Evolutionary conservation across 2,329 filamentous ascomycete genomes (phyloP), one percentile per base, ranked within the genome.

Genomic region (Phyllosticta paracitricarpa): DNA sequence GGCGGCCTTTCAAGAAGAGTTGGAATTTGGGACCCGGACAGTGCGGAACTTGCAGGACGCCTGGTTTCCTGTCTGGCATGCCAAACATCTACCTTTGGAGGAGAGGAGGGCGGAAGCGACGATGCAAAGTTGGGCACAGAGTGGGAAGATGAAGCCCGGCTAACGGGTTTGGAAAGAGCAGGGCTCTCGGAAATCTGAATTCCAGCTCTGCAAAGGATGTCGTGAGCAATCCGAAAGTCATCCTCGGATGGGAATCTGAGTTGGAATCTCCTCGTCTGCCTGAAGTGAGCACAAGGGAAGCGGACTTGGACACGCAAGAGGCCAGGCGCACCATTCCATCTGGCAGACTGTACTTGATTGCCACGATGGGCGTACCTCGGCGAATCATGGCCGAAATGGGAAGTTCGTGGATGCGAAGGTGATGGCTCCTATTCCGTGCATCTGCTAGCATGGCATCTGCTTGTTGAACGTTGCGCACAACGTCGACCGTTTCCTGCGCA

Each of bases 351-450:
- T 76, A 78, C 58, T 76, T 69, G 14, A 79, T 65, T 10, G 76
- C 78, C 2, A 80, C 64, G 3, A 73, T 63, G 4, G 72, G 68
- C 24, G 69, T 70, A 19, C 40, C 40, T 12, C 35, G 40, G 56
- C 73, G 74, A 9, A 72, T 69, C 33, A 79, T 73, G 35, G 72
- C 77, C 54, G 74, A 76, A n/a, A 79, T 73, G 4, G 77, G 76
- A 2, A 79, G 68, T 58, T 77, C 72, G 9, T 79, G 76, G 22
- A 68, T 65, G 22, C 67, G 68, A 40, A 72, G 64, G 25, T 70
- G 64, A 67, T 17, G 65, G 66, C 30, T 70, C 63, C 17, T 66
- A 61, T 17, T 19, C 9, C 48, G 14, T 63, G 68, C 66, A 6
- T 60, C 64, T 17, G 64, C 63, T 8, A 68, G 64, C 8, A 68